Evolutionary conservation across 1,284 basidiomycete species (phyloP), one percentile per base, ranked within the genome.

Genomic region (Schizophyllum amplum): DNA sequence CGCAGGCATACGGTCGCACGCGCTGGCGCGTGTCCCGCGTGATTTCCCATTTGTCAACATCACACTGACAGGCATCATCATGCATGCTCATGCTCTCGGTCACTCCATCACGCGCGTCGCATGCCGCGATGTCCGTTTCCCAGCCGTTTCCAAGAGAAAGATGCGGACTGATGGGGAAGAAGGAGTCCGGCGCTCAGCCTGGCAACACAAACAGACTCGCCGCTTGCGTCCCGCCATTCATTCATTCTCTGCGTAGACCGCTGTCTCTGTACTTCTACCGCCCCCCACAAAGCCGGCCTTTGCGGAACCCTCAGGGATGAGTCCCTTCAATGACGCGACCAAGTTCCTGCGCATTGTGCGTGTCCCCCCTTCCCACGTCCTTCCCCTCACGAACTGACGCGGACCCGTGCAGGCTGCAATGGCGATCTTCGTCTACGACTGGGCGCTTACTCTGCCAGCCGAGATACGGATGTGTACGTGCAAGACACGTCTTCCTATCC

Each of bases 311-410:
- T 9, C 33, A 42, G 17, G 33, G n/a, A 57, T 57, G 56, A 54
- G 24, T 22, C 15, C 33, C 13, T 57, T 24, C 26, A 57, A 57
- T 24, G 56, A 54, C 46, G 56, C 56, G 9, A 57, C 56, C 25
- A 57, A 57, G 56, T 57, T 53, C 52, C 23, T 57, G 51, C 56
- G 56, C 52, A 57, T 57, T 13, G 56, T 57, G 47, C 5, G 56
- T 47, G 48, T 11, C 13, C 13, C 11, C 17, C 13, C 11, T 42
- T 42, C 13, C 3, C 33, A 42, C 13, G 33, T 42, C 33, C 33
- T 42, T 42, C 22, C 22, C 21, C 11, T 17, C 17, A 7, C 24
- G 4, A 24, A 17, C 13, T 26, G 11, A 15, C n/a, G n/a, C 7
- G 4, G 6, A 53, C 21, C 23, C 15, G 13, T 56, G 11, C 23